Base-by-base conservation (phyloP, 768 basidiomycete species). In the Amylocystis lapponica region DNA sequence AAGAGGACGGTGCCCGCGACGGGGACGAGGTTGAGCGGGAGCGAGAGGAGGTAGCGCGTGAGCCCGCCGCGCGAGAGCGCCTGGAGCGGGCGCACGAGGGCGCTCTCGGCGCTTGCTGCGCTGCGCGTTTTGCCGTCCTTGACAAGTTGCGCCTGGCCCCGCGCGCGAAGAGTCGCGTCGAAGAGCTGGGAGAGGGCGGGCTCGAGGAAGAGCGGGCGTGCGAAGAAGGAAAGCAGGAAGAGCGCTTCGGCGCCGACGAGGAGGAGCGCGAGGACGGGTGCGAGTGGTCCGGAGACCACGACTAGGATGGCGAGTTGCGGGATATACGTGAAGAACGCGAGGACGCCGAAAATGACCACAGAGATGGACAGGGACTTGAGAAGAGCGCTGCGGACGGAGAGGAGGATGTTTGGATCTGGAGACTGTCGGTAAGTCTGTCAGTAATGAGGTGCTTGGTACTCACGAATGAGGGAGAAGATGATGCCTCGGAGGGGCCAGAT, bases 21-120 rank as follows among this genome's bases (percentile, higher is more conserved):
- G 0, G 84, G 84, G 20, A 87, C 70, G 25, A 78, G 61, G 62
- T 85, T 87, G 39, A 86, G 68, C 14, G 83, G 84, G 5, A 86
- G 65, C 4, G 78, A 78, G 19, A 83, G 51, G 27, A 84, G 51
- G 57, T 85, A 87, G 51, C 77, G 66, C 14, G 79, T 52, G 33
- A 83, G 51, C 12, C 69, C 68, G 32, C 68, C 68, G 29, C 61
- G 64, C 27, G 66, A 67, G 48, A 76, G 68, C 16, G 64, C 65
- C 35, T 65, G 59, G 20, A 78, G 57, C 10, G 76, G 74, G 49
- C 71, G 69, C 17, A 72, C 67, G 41, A 81, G 59, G 6, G 72
- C 61, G 40, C 66, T 65, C 55, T 73, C 73, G 33, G 70, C 66
- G 58, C 61, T 39, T 59, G 57, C n/a, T 60, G 64, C 30, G 45